A percentile compares a stretch with the other conserved stretches of the same genome.
Conservation (phyloP, 257 asterid species). For the Datura wrightii region DNA sequence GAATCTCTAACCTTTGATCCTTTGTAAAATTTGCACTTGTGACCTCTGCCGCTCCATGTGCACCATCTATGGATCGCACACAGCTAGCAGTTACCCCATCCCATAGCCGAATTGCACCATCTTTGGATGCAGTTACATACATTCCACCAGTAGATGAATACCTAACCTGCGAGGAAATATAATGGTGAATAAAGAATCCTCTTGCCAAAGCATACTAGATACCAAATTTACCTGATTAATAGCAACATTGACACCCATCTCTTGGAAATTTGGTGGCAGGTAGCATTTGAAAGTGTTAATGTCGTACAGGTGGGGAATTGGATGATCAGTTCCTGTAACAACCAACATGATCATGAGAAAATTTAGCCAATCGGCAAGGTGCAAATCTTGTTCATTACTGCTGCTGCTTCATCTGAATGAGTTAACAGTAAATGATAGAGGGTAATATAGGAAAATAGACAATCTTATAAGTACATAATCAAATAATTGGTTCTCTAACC, state of each 20-base stretch:
- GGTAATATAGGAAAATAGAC: not conserved
- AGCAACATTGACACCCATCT: slow-evolving; percentile 65
- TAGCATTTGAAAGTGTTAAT: slow-evolving; percentile 85
- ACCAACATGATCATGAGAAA: slow-evolving; percentile 10
- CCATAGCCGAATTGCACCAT: slow-evolving; percentile 80
- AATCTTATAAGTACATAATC: not conserved
- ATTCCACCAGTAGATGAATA: slow-evolving; percentile 76
- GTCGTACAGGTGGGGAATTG: slow-evolving; percentile 76
- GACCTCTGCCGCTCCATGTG: slow-evolving; percentile 83
- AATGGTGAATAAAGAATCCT: not conserved
- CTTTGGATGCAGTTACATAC: slow-evolving; percentile 91
- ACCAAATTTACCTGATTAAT: slow-evolving; percentile 67
- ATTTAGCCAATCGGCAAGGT: not conserved
- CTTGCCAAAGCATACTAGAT: not conserved
- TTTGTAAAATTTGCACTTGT: slow-evolving; percentile 78
- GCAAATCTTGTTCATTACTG: not conserved
- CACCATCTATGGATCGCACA: slow-evolving; percentile 65
- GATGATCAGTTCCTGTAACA: slow-evolving; percentile 83
- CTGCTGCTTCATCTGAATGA: slow-evolving; percentile 23
- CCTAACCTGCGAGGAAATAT: slow-evolving; percentile 57
- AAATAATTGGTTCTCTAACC: slow-evolving; percentile 11
- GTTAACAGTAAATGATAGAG: not conserved
- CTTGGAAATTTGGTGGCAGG: slow-evolving; percentile 70
- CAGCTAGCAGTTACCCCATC: slow-evolving; percentile 83
- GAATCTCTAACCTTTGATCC: slow-evolving; percentile 65